Evolutionary conservation across 345 rosid species (phyloP).

Genomic region (Rubroshorea leprosula): DNA sequence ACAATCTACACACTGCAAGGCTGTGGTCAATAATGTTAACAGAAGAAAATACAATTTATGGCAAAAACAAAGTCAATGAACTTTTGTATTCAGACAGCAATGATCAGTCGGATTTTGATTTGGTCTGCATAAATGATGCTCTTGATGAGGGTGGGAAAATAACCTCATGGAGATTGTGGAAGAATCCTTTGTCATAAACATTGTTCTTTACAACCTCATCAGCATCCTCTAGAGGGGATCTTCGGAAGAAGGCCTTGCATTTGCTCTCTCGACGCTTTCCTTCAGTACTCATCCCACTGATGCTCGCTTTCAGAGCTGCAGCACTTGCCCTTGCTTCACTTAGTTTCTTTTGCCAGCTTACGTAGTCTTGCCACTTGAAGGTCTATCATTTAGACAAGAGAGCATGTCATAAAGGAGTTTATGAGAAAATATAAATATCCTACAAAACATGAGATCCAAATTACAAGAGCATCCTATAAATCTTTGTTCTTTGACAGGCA

Average conservation of each 20-base stretch:
- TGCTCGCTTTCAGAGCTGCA: conserved; percentile 58
- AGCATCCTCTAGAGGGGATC: conserved; percentile 44
- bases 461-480: no score
- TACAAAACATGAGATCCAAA: no score
- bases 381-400: conserved; percentile 36
- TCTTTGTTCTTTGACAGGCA: no score
- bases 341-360: conserved; percentile 69
- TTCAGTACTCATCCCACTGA: conserved; percentile 34
- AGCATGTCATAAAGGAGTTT: no score
- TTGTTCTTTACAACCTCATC: conserved; percentile 42
- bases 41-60: background rate
- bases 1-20: background rate
- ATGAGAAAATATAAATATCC: no score
- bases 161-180: conserved; percentile 53
- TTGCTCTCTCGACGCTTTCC: conserved; percentile 41
- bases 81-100: background rate
- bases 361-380: conserved; percentile 88
- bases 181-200: conserved; percentile 54
- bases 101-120: conserved; percentile 31
- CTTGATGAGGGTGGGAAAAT: conserved; percentile 58
- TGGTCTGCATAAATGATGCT: conserved; percentile 32
- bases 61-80: background rate
- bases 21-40: background rate
- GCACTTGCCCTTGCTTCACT: conserved; percentile 65
- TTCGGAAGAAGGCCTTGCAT: conserved; percentile 51